phyloP scores from a whole-genome alignment of 176 grass and related monocot species.

The Oryza glumipatula region DNA sequence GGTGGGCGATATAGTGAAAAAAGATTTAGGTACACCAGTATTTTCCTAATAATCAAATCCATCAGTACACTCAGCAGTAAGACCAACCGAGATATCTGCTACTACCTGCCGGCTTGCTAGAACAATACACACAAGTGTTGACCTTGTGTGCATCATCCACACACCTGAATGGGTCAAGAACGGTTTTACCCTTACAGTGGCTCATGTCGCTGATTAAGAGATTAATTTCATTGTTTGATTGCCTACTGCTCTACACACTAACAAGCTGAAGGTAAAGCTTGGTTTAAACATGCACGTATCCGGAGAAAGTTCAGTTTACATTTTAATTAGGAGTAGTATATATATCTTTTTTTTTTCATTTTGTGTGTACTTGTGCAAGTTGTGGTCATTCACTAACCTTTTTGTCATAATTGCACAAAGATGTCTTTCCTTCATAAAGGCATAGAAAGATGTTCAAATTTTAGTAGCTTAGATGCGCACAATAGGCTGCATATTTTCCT shows the following conservation, averaged over 20 bases:
- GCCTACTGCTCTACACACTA: background rate
- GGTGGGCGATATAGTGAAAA: too few species aligned
- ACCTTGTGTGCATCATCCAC: background rate
- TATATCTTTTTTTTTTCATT: background rate
- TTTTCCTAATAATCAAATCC: too few species aligned
- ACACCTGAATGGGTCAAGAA: background rate
- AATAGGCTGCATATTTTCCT: conserved; percentile 14
- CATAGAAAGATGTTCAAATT: background rate
- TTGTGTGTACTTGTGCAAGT: conserved; percentile 12
- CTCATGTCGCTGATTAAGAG: background rate
- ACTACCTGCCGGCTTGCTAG: too few species aligned
- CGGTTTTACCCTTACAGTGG: background rate
- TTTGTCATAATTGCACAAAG: conserved; percentile 20
- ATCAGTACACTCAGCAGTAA: too few species aligned
- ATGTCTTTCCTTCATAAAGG: conserved; percentile 40
- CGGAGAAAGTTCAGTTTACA: background rate
- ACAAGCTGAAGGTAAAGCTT: background rate
- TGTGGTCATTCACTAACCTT: conserved; percentile 24
- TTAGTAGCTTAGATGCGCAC: conserved; percentile 22
- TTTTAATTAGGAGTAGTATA: background rate
- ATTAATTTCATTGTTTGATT: background rate
- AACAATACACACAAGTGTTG: background rate
- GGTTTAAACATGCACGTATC: background rate
- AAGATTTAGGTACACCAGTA: too few species aligned
- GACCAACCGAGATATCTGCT: too few species aligned